Evolutionary conservation across 1,139 yeast genomes (phyloP).

Genomic region (Pichia sp.): DNA sequence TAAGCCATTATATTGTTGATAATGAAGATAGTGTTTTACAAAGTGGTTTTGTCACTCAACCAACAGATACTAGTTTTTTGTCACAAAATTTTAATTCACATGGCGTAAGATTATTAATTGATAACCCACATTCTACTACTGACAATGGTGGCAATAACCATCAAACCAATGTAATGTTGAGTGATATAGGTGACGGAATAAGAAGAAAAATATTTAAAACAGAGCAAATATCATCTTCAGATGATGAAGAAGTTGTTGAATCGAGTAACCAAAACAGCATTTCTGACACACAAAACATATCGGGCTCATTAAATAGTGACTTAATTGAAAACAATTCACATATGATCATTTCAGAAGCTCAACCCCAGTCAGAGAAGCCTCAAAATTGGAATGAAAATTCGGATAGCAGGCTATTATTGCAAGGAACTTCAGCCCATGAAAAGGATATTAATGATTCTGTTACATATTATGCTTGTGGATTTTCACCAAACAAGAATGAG

Average conservation of each 20-base stretch:
- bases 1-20: slow-evolving; percentile 7
- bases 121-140: not conserved
- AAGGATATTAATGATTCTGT: not conserved
- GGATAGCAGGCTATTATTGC: not conserved
- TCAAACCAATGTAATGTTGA: not conserved
- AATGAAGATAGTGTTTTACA: not conserved
- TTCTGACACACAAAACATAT: not conserved
- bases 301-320: not conserved
- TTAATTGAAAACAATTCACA: not conserved
- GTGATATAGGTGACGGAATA: not conserved
- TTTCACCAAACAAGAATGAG: slow-evolving; percentile 8
- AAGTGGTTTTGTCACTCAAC: slow-evolving; percentile 1
- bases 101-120: not conserved
- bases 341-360: not conserved
- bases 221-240: not conserved
- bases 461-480: slow-evolving; percentile 6
- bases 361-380: not conserved
- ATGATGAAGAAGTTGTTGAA: not conserved
- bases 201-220: not conserved
- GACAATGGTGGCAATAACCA: not conserved
- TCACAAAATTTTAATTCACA: not conserved
- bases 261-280: not conserved
- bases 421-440: not conserved
- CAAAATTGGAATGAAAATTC: not conserved
- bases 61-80: not conserved